A percentile compares a stretch with the other conserved stretches of the same genome.
Conservation (phyloP, 2,329 filamentous ascomycete genomes). For the Fusarium napiforme region DNA sequence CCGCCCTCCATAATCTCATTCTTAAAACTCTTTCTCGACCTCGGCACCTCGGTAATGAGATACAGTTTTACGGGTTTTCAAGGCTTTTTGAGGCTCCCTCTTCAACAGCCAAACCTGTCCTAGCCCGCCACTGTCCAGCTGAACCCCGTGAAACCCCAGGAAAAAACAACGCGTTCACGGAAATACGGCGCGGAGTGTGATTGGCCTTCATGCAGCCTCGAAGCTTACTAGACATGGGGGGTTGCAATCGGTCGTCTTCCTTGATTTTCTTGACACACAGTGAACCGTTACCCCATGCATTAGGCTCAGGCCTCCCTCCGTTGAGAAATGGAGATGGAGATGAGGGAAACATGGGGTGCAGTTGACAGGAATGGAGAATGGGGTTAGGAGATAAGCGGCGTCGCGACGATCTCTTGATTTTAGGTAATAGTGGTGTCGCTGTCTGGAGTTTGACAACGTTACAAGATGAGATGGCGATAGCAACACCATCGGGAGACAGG, state of each 20-base stretch:
- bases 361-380: slow-evolving; percentile 15
- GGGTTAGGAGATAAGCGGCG: slow-evolving; percentile 9
- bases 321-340: slow-evolving; percentile 7
- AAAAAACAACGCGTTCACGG: not conserved
- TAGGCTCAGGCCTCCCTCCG: not conserved
- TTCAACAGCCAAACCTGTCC: not conserved
- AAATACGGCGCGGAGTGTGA: slow-evolving; percentile 11
- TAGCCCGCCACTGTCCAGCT: slow-evolving; percentile 13
- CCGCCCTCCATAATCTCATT: not conserved
- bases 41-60: slow-evolving; percentile 2
- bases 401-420: not conserved
- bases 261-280: not conserved
- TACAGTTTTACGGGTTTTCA: not conserved
- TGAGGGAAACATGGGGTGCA: slow-evolving; percentile 7
- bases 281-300: slow-evolving; percentile 30
- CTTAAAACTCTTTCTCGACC: not conserved
- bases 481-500: not conserved
- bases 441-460: not conserved
- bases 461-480: not conserved
- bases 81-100: slow-evolving; percentile 16
- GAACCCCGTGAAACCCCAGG: slow-evolving; percentile 4
- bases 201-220: slow-evolving; percentile 7
- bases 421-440: not conserved
- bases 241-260: not conserved
- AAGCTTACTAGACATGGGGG: not conserved